Evolutionary conservation across 2,329 filamentous ascomycete species (phyloP).

Genomic region (Laburnicola sp.): DNA sequence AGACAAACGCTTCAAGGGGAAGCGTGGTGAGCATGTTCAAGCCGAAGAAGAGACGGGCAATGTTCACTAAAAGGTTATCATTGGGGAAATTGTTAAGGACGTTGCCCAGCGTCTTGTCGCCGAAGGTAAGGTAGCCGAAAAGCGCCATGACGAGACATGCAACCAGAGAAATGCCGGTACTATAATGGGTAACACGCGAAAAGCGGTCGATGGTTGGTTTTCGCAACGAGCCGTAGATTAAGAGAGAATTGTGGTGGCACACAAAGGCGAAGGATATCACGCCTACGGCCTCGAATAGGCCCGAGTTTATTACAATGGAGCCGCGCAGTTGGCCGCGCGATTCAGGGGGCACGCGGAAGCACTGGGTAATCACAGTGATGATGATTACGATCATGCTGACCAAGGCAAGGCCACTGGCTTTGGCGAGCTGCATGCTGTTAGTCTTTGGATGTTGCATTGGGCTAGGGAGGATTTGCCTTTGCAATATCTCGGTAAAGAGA

Average conservation of each 20-base stretch:
- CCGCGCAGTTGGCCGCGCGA: constrained; percentile 71
- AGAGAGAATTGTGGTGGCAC: constrained; percentile 89
- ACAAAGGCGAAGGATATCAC: constrained; percentile 92
- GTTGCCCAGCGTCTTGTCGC: constrained; percentile 88
- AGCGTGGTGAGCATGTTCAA: constrained; percentile 98
- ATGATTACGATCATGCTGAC: constrained; percentile 93
- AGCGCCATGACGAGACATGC: constrained; percentile 89
- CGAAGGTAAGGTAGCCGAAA: constrained; percentile 88
- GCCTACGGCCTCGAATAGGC: constrained; percentile 93
- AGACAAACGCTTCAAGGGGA: constrained; percentile 95
- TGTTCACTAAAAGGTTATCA: constrained; percentile 89
- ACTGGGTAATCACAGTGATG: constrained; percentile 82
- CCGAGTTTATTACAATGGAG: constrained; percentile 76
- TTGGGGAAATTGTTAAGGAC: constrained; percentile 96
- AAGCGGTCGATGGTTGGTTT: constrained; percentile 97
- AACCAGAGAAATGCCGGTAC: constrained; percentile 84
- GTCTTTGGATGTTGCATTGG: constrained; percentile 16
- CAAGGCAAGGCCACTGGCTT: constrained; percentile 90
- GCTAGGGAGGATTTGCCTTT: constrained; percentile 57
- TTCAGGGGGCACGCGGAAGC: constrained; percentile 71
- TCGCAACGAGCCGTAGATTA: constrained; percentile 94
- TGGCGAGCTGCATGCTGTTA: constrained; percentile 71
- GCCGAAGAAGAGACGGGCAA: constrained; percentile 92
- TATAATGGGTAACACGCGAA: constrained; percentile 88
- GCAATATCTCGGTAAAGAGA: constrained; percentile 96